Base-by-base conservation (phyloP, 1,284 basidiomycete genomes). In the Moesziomyces aphidis region DNA sequence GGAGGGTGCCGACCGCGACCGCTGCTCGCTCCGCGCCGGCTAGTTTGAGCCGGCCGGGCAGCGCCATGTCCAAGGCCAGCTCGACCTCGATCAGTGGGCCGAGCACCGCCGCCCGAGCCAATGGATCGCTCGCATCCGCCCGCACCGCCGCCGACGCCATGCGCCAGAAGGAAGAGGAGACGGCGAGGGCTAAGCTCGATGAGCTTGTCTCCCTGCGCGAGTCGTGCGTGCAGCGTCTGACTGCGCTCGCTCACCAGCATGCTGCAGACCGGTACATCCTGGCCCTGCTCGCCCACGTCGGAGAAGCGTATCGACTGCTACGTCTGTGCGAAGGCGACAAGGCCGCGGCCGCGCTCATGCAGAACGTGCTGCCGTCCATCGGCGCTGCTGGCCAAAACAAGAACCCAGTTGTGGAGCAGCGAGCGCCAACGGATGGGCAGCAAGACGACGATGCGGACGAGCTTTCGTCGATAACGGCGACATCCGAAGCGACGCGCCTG, bases 231-330 rank as follows among this genome's bases (percentile, higher is more conserved):
- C 55, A 66, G n/a, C 44, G 56, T 50, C 61, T 64, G 21, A 57
- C 59, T 8, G 46, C 50, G 4, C 43, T 71, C 15, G 60, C 70
- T 8, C 62, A 61, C 43, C 73, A 67, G 57, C 56, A 60, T 10
- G 70, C 70, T 8, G 66, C 70, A 3, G 78, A 80, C 46, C 42
- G 48, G 28, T 67, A 65, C 49, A 55, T 79, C 28, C 52, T 75
- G 11, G 61, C 50, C 5, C 47, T 78, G 19, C 57, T 79, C 43
- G 59, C 62, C 9, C 71, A 76, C 19, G 31, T 82, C 21, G 80
- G 72, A 24, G 78, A 80, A 44, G 78, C 77, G 10, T 82, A 82
- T 59, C 66, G 78, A 0, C 59, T 71, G 43, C 50, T 80, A 55
- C 70, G 80, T 8, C 49, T 71, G 23, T 80, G 70, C 55, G 61